Percentiles rank a stretch among this genome's conserved stretches.
Evolutionary conservation across 139 green algal species (phyloP).

Genomic region (Yamagishiella unicocca): DNA sequence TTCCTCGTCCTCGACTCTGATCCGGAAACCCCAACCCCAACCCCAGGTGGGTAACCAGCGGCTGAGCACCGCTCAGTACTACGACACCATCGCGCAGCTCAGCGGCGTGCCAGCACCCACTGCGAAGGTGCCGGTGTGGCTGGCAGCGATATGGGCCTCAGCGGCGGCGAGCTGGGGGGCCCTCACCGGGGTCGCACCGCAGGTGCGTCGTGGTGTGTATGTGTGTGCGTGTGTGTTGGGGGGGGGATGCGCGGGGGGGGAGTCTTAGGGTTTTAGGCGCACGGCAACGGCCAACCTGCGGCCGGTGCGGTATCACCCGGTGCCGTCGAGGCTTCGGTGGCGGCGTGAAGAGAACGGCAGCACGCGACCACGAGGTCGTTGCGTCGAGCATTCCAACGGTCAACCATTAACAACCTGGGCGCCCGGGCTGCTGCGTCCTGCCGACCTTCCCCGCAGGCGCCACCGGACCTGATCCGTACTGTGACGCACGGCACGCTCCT

Average conservation of each 20-base stretch:
- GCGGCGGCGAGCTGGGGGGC: neutral
- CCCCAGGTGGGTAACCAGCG: constrained; percentile 36
- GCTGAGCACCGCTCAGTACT: constrained; percentile 20
- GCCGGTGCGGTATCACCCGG: too few species aligned
- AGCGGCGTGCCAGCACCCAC: neutral
- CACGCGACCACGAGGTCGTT: too few species aligned
- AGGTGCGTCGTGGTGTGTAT: neutral
- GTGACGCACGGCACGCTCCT: constrained; percentile 30
- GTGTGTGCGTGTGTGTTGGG: neutral
- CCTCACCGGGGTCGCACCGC: neutral
- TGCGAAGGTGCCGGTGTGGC: constrained; percentile 12
- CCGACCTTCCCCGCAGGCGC: neutral
- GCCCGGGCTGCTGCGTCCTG: neutral
- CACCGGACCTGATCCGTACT: constrained; percentile 21
- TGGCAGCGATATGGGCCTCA: constrained; percentile 14
- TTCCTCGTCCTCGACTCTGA: neutral
- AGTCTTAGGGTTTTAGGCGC: too few species aligned
- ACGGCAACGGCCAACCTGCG: too few species aligned
- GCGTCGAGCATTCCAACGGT: too few species aligned
- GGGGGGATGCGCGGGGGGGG: neutral
- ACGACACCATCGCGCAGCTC: neutral
- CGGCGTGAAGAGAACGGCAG: too few species aligned
- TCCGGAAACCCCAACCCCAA: neutral
- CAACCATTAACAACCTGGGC: neutral
- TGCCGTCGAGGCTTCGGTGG: too few species aligned